Evolutionary conservation across 169 alveolate species (phyloP).

Genomic region (Amoebophrya sp.): DNA sequence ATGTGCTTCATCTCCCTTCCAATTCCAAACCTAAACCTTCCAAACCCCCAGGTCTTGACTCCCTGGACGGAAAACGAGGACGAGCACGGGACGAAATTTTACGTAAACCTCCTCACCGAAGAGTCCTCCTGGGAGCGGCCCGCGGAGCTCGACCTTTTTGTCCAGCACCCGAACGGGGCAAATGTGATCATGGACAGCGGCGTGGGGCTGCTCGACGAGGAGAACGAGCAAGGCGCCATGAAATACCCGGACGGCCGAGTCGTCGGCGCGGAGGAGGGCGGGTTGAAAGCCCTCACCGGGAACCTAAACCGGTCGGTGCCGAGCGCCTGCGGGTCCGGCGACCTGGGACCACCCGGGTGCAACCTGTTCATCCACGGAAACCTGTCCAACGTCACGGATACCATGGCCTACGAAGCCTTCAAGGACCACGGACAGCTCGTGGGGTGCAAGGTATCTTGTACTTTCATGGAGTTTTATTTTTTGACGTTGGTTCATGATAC

Average conservation of each 20-base stretch:
- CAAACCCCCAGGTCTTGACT: background rate
- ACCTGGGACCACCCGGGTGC: background rate
- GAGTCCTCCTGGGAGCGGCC: background rate
- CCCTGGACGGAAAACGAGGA: background rate
- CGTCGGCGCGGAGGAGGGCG: no score
- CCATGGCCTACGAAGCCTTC: background rate
- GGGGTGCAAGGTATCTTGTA: background rate
- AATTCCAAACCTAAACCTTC: no score
- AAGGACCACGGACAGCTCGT: background rate
- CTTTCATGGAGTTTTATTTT: no score
- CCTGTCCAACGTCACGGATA: background rate
- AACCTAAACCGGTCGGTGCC: no score
- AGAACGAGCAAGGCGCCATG: no score
- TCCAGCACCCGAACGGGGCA: background rate
- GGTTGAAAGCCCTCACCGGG: no score
- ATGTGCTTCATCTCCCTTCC: no score
- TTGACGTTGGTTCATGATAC: no score
- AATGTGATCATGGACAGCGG: background rate
- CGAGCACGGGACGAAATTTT: background rate
- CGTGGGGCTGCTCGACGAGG: background rate
- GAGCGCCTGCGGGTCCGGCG: background rate
- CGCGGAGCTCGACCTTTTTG: background rate
- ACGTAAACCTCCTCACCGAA: background rate
- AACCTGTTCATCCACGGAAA: conserved; percentile 14
- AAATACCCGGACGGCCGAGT: no score